A percentile compares a stretch with the other conserved stretches of the same genome.
Conservation (phyloP, 257 asterid genomes). For the Ligustrum vulgare region DNA sequence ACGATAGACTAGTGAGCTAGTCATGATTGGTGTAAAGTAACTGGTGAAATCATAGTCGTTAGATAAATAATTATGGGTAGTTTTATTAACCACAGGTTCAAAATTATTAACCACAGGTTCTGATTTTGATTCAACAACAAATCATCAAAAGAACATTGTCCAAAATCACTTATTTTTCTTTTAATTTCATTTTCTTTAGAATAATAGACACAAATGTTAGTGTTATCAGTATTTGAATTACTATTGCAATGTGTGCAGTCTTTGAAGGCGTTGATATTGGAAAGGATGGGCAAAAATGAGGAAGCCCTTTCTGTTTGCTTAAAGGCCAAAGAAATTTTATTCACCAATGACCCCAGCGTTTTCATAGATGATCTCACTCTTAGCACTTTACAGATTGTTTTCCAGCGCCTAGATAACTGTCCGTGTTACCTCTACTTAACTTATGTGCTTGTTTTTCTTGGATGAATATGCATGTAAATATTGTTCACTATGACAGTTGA, state of each 20-base stretch:
- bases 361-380: slow-evolving; percentile 88
- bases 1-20: too few species aligned
- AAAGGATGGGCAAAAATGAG: slow-evolving; percentile 81
- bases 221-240: slow-evolving; percentile 4
- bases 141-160: too few species aligned
- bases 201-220: neutral
- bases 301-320: slow-evolving; percentile 80
- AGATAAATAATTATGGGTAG: too few species aligned
- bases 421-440: slow-evolving; percentile 26
- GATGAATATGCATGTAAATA: neutral
- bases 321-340: slow-evolving; percentile 73
- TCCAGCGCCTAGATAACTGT: slow-evolving; percentile 91
- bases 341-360: slow-evolving; percentile 50
- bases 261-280: slow-evolving; percentile 80
- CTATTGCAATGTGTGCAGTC: slow-evolving; percentile 47
- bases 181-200: neutral
- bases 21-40: too few species aligned
- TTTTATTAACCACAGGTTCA: too few species aligned
- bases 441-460: neutral
- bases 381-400: slow-evolving; percentile 91
- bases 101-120: too few species aligned
- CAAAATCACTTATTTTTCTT: neutral
- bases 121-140: too few species aligned
- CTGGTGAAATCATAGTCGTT: too few species aligned
- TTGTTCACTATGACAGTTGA: slow-evolving; percentile 61